phyloP scores from a whole-genome alignment of 208 protist species.

The Angomonas ambiguus region DNA sequence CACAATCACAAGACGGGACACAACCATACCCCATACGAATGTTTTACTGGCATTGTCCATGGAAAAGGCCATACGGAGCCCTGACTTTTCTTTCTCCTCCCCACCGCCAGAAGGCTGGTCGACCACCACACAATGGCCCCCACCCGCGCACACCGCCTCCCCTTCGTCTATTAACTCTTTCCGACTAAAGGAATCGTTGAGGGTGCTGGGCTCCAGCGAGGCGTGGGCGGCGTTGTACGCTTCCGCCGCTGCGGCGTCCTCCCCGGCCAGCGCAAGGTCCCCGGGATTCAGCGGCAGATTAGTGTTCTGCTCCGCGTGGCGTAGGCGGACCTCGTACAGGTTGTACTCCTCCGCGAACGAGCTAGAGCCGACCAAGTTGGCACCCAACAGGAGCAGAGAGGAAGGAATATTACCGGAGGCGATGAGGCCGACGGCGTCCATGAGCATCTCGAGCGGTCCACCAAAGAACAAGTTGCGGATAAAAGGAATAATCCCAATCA shows the following conservation, averaged over 20 bases:
- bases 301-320: constrained; percentile 72
- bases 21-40: constrained; percentile 65
- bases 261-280: constrained; percentile 25
- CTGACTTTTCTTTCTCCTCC: not conserved
- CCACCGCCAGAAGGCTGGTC: not conserved
- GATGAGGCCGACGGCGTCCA: constrained; percentile 49
- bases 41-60: constrained; percentile 25
- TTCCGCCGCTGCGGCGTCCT: constrained; percentile 18
- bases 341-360: not conserved
- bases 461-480: constrained; percentile 51
- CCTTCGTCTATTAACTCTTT: not conserved
- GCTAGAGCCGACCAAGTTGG: constrained; percentile 47
- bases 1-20: constrained; percentile 51
- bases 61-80: constrained; percentile 28
- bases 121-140: too few species aligned
- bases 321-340: constrained; percentile 23
- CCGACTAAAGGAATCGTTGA: constrained; percentile 41
- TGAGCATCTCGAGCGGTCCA: constrained; percentile 52
- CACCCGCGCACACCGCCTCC: constrained; percentile 4
- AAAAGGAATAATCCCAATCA: constrained; percentile 60
- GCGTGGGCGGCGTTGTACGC: constrained; percentile 34
- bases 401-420: constrained; percentile 60
- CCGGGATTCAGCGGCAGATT: constrained; percentile 29
- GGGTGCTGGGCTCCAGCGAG: constrained; percentile 26
- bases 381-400: constrained; percentile 72